Base-by-base conservation (phyloP, 805 yeast genomes). In the Sugiyamaella lignohabitans region DNA sequence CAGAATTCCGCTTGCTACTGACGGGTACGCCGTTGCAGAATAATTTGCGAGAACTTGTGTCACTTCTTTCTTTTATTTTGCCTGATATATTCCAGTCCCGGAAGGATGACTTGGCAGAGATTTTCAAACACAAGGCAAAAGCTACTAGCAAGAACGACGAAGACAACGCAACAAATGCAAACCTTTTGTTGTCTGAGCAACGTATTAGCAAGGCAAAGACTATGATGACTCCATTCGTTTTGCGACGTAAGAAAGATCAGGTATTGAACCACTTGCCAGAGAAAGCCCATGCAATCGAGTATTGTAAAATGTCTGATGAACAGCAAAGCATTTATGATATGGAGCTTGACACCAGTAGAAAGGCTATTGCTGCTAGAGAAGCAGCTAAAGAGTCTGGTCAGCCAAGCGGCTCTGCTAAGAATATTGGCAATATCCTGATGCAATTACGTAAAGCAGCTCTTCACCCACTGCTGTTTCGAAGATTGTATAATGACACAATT, bases 1-100 rank as follows among this genome's bases (percentile, higher is more conserved):
- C 93, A 1, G 74, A 76, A n/a, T 93, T 91, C 68, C 74, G 98
- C 57, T 68, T 93, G 27, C 66, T 93, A 40, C 73, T 93, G 50
- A 93, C 99, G 1, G 99, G 99, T 63, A 93, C 99, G 0, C 99
- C 99, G 5, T 69, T 93, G 50, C 99, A 93, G 62, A 93, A 93
- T 61, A 93, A 93, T 62, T 70, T 93, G 59, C 79, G 80, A 59
- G 99, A 93, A 62, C 73, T 93, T 49, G 88, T 93, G 57, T 88
- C 98, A 1, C 70, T 93, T 50, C 72, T 93, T 50, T 88, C 95
- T 37, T 93, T 93, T 61, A 93, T 93, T 66, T 70, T 93, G 59
- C 99, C 99, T 0, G 66, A 73, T 16, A 70, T 87, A 29, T 93
- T 93, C 63, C 78, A 75, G 46, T 87, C 86, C 21, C 85, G 87